Conservation (phyloP, 306 rosid species). For the Fragaria nilgerrensis region DNA sequence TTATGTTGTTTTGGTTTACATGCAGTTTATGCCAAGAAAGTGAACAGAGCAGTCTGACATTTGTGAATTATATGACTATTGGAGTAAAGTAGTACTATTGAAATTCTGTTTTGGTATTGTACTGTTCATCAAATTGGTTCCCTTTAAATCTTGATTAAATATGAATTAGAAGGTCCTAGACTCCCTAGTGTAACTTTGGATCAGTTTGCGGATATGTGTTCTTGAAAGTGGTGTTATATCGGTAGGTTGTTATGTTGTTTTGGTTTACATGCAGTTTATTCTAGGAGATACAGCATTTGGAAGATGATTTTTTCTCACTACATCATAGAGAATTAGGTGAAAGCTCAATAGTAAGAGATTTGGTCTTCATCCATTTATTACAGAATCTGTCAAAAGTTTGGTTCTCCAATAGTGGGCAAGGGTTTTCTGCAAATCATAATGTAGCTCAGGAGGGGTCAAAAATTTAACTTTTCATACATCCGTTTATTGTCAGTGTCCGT, state of each 20-base stretch:
- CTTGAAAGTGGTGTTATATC: conserved; percentile 1
- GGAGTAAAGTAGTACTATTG: background rate
- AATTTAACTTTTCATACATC: background rate
- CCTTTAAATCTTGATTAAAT: background rate
- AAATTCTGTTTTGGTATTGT: background rate
- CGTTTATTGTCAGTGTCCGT: background rate
- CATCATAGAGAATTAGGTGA: background rate
- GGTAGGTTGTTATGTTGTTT: background rate
- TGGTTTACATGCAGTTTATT: background rate
- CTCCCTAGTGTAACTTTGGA: background rate
- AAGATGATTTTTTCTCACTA: background rate
- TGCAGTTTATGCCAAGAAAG: background rate
- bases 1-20: background rate
- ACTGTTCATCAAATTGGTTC: background rate
- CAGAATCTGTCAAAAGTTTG: background rate
- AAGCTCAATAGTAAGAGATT: background rate
- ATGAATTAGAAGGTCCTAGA: conserved; percentile 1
- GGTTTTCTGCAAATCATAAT: background rate
- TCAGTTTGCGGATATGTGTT: background rate
- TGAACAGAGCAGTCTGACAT: background rate
- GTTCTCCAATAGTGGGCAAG: background rate
- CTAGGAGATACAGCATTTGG: background rate
- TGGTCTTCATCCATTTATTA: conserved; percentile 12
- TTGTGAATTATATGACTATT: background rate
- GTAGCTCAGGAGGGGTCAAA: background rate